Evolutionary conservation across 495 filamentous ascomycete genomes (phyloP).

Genomic region (Sphaerosporella brunnea): DNA sequence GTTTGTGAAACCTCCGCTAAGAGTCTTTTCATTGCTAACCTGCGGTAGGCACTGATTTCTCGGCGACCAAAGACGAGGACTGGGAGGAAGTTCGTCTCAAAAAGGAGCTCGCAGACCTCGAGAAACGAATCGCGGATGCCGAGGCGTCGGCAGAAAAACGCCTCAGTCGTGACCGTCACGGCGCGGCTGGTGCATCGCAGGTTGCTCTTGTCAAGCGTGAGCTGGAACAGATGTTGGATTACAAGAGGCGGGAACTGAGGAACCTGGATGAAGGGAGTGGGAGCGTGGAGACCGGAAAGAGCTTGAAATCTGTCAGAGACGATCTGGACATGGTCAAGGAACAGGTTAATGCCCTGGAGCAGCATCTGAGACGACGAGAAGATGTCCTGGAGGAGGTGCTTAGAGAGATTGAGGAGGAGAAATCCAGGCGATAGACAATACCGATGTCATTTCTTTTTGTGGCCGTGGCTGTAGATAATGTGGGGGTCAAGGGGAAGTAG

Average conservation of each 20-base stretch:
- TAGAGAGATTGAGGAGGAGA: conserved; percentile 49
- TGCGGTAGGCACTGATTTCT: conserved; percentile 59
- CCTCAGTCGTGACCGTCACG: conserved; percentile 36
- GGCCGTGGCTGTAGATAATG: background rate
- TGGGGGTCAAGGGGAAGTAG: too few relatives aligned
- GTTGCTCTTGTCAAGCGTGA: conserved; percentile 84
- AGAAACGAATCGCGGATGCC: conserved; percentile 61
- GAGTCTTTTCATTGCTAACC: background rate
- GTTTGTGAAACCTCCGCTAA: background rate
- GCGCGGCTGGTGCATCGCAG: conserved; percentile 31
- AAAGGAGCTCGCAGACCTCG: conserved; percentile 74
- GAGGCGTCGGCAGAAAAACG: conserved; percentile 45
- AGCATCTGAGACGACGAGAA: conserved; percentile 41
- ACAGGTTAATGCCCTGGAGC: conserved; percentile 54
- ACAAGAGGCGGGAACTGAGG: conserved; percentile 48
- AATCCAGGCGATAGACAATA: conserved; percentile 21
- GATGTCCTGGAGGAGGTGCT: conserved; percentile 41
- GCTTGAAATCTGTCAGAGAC: conserved; percentile 41
- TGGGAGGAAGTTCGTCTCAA: conserved; percentile 95
- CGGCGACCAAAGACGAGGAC: conserved; percentile 46
- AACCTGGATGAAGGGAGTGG: conserved; percentile 62
- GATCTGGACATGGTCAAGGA: conserved; percentile 59
- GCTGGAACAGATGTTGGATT: conserved; percentile 72
- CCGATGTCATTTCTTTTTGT: background rate
- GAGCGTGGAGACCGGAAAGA: conserved; percentile 43